Base-by-base conservation (phyloP, 306 rosid species). In the Sicyos edulis region DNA sequence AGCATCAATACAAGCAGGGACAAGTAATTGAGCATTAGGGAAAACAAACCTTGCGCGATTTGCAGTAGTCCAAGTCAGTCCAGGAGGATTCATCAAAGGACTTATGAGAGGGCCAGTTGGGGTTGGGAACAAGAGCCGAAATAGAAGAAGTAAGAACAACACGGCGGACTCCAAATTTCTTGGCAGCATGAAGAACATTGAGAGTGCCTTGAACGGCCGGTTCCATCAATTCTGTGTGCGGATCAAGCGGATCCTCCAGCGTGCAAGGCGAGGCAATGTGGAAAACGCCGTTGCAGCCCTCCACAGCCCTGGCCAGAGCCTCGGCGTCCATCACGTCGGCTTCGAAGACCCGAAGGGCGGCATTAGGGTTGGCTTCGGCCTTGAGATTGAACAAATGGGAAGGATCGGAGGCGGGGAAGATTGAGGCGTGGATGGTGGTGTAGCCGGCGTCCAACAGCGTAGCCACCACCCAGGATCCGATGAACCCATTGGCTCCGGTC, bases 211-310 rank as follows among this genome's bases (percentile, higher is more conserved):
- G 80, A 2, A 92, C 86, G 0, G 98, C 98, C 8, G 98, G 98
- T 8, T 55, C 42, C 2, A 92, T 19, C 6, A 92, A 85, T 5
- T 86, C 92, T 1, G 59, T 82, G 7, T 83, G 79, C 0, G 96
- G 92, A 70, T 90, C 92, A 0, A 32, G 29, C 21, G 98, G 96
- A 62, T 81, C 96, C 10, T 88, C 91, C 70, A 92, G 91, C 0
- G 90, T 80, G 76, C 98, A 90, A 3, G 96, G 96, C 3, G 96
- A 88, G 0, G 98, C 98, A n/a, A 92, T 88, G 77, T 92, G 98
- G 79, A 92, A 92, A 8, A 88, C 86, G 8, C 98, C 96, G 49
- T 76, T 57, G 83, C 96, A 90, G 51, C 83, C 80, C 1, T 75
- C 9, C 16, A 92, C 37, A 64, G 96, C 98, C 20, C 54, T 63